Evolutionary conservation across 352 stramenopile genomes (phyloP).

Genomic region (Pythium rishiriense): DNA sequence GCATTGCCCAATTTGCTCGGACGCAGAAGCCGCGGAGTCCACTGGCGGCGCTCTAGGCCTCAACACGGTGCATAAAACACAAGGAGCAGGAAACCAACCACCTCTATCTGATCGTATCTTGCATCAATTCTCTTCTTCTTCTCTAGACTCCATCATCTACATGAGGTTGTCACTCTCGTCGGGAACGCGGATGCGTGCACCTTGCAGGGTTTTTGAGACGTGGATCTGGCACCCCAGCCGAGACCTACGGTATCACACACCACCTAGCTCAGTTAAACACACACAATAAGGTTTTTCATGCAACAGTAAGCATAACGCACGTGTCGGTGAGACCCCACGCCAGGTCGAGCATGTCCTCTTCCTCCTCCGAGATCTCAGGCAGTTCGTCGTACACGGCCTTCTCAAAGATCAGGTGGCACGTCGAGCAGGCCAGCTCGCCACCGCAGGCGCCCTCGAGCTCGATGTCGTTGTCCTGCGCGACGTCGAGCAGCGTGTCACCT

Average conservation of each 20-base stretch:
- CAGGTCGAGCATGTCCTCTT: conserved; percentile 96
- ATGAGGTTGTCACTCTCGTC: conserved; percentile 90
- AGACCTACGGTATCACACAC: conserved; percentile 42
- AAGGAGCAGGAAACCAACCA: neutral
- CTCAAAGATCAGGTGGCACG: conserved; percentile 92
- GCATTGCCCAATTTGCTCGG: conserved; percentile 1
- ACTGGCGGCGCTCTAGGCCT: conserved; percentile 20
- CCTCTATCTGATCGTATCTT: conserved; percentile 11
- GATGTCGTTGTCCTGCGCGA: conserved; percentile 93
- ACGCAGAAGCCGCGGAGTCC: conserved; percentile 17
- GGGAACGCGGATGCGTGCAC: conserved; percentile 84
- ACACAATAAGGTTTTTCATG: neutral
- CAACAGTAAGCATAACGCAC: conserved; percentile 57
- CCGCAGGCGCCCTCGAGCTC: conserved; percentile 93
- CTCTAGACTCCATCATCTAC: conserved; percentile 35
- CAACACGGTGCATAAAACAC: neutral
- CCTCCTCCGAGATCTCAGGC: conserved; percentile 89
- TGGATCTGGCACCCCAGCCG: conserved; percentile 91
- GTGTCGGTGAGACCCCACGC: conserved; percentile 94
- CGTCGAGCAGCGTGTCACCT: conserved; percentile 85
- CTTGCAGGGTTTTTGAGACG: conserved; percentile 86
- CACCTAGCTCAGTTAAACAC: neutral
- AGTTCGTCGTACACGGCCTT: conserved; percentile 89
- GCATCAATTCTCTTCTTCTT: neutral
- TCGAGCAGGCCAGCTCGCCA: conserved; percentile 92